Conservation (phyloP, 345 rosid genomes). For the Abelmoschus esculentus region DNA sequence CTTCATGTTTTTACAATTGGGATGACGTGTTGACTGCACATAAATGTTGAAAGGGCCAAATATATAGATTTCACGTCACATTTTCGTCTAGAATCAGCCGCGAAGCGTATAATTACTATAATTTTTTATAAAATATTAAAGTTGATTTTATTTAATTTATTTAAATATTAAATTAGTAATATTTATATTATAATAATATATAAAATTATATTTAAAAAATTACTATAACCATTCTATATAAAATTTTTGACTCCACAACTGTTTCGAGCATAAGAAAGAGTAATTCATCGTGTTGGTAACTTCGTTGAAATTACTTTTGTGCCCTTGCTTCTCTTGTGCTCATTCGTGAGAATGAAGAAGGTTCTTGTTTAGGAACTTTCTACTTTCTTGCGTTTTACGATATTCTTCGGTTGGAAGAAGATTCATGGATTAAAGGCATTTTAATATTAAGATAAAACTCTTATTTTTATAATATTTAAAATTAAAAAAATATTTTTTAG, state of each 20-base stretch:
- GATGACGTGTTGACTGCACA: constrained; percentile 29
- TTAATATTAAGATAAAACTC: too few relatives aligned
- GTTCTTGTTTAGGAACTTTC: background rate
- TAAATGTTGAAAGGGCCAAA: constrained; percentile 13
- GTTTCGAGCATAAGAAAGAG: background rate
- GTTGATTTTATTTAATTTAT: too few relatives aligned
- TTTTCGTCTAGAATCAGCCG: constrained; percentile 5
- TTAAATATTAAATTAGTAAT: too few relatives aligned
- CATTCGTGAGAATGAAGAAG: background rate
- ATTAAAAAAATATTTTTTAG: too few relatives aligned
- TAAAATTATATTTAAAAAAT: too few relatives aligned
- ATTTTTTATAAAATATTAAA: too few relatives aligned
- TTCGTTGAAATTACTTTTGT: background rate
- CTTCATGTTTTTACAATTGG: background rate
- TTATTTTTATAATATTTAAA: too few relatives aligned
- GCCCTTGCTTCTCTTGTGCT: background rate
- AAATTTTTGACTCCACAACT: too few relatives aligned
- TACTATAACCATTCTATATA: too few relatives aligned
- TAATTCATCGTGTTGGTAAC: background rate
- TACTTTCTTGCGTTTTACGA: background rate
- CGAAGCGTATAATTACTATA: too few relatives aligned
- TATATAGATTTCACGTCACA: constrained; percentile 9
- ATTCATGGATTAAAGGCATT: background rate
- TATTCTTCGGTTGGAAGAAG: background rate
- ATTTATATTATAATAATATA: too few relatives aligned